Conservation (phyloP, 2,329 filamentous ascomycete genomes). For the Ramularia endophylla region DNA sequence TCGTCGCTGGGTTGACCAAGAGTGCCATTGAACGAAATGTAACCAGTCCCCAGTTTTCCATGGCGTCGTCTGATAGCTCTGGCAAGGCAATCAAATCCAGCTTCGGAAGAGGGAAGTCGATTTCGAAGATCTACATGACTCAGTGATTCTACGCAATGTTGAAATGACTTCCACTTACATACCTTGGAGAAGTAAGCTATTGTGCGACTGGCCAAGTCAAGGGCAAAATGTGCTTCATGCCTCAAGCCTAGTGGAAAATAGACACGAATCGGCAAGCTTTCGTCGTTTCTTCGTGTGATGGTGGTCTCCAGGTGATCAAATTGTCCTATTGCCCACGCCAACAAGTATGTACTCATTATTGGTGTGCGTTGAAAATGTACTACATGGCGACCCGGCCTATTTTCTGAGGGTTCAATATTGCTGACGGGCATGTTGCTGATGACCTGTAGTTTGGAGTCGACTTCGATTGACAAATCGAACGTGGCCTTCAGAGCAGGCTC, state of each 20-base stretch:
- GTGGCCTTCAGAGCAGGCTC: slow-evolving; percentile 94
- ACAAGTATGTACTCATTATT: slow-evolving; percentile 78
- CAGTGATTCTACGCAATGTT: too few species aligned
- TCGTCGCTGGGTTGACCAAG: slow-evolving; percentile 86
- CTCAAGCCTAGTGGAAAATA: too few species aligned
- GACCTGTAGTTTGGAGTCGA: slow-evolving; percentile 77
- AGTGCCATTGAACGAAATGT: slow-evolving; percentile 86
- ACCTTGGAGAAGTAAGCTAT: slow-evolving; percentile 84
- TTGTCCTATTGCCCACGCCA: slow-evolving; percentile 90
- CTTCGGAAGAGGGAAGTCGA: slow-evolving; percentile 88
- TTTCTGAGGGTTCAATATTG: slow-evolving; percentile 64
- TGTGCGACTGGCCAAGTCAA: slow-evolving; percentile 82
- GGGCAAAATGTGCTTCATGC: slow-evolving; percentile 80
- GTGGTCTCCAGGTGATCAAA: slow-evolving; percentile 95
- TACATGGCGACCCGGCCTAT: slow-evolving; percentile 61
- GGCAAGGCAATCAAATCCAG: slow-evolving; percentile 81
- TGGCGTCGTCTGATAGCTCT: slow-evolving; percentile 74
- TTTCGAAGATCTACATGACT: slow-evolving; percentile 68
- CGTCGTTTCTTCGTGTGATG: too few species aligned
- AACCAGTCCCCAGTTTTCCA: slow-evolving; percentile 93
- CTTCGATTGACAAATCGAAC: slow-evolving; percentile 84
- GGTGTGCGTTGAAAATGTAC: slow-evolving; percentile 78
- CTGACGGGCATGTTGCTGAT: slow-evolving; percentile 84
- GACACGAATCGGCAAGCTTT: too few species aligned
- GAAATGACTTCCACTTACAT: too few species aligned